Conservation (phyloP, 164 flowering plant species). For the Piper betle region DNA sequence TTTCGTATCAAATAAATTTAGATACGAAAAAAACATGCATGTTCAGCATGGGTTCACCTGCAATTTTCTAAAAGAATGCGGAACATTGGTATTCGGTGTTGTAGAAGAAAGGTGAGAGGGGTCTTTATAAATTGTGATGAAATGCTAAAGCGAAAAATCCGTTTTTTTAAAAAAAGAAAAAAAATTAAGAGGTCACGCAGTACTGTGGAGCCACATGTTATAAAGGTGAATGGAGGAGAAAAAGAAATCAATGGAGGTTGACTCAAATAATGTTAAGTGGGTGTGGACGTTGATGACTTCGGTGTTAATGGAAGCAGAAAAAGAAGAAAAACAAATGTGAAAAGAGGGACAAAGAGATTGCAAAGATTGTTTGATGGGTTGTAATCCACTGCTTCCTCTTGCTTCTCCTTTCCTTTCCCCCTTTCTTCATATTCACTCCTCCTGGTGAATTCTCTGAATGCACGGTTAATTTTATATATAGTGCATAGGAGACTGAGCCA, state of each 20-base stretch:
- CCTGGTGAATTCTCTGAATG: neutral
- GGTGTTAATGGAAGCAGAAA: neutral
- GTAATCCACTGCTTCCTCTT: slow-evolving; percentile 1
- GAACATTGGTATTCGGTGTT: too few relatives aligned
- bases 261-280: slow-evolving; percentile 2
- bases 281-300: slow-evolving; percentile 1
- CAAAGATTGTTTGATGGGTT: neutral
- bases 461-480: neutral
- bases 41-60: too few relatives aligned
- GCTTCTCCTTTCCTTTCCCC: neutral
- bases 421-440: too few relatives aligned
- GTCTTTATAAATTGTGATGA: neutral
- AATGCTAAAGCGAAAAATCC: neutral
- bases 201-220: neutral
- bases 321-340: neutral
- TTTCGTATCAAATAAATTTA: too few relatives aligned
- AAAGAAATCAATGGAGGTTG: neutral
- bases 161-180: neutral
- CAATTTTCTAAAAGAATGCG: too few relatives aligned
- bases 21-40: too few relatives aligned
- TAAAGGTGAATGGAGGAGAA: neutral
- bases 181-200: neutral
- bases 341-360: neutral
- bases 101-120: slow-evolving; percentile 1
- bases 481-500: neutral